Evolutionary conservation across 495 filamentous ascomycete species (phyloP).

Genomic region (Penicillium dipodomyicola): DNA sequence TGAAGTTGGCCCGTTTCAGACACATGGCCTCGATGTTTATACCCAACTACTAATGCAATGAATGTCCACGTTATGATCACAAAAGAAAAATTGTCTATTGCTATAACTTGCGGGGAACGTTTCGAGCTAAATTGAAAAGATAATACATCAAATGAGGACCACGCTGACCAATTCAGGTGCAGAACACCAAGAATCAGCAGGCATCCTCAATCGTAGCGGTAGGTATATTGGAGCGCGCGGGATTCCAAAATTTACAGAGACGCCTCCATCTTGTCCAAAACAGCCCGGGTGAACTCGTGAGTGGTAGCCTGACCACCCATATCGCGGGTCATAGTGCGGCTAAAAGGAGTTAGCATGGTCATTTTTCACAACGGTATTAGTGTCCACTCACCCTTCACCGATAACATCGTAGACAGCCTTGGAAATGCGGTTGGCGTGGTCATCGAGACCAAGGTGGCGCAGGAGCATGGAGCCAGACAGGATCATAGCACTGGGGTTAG

Average conservation of each 20-base stretch:
- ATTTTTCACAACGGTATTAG: constrained; percentile 28
- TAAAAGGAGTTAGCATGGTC: constrained; percentile 38
- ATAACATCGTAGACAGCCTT: constrained; percentile 97
- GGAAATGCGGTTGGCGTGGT: constrained; percentile 96
- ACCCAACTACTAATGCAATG: constrained; percentile 13
- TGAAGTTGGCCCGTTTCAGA: background rate
- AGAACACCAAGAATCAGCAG: constrained; percentile 9
- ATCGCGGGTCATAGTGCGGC: constrained; percentile 81
- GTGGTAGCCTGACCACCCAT: constrained; percentile 91
- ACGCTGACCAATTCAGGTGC: constrained; percentile 16
- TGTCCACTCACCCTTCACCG: constrained; percentile 72
- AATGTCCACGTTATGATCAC: constrained; percentile 12
- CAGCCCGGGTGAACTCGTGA: constrained; percentile 90
- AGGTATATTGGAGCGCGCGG: constrained; percentile 15
- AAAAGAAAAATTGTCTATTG: constrained; percentile 29
- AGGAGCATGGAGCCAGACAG: constrained; percentile 95
- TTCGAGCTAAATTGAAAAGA: constrained; percentile 32
- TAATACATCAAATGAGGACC: constrained; percentile 36
- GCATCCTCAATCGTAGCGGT: constrained; percentile 27
- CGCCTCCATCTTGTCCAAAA: constrained; percentile 89
- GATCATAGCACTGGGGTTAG: constrained; percentile 94
- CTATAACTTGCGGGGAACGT: constrained; percentile 29
- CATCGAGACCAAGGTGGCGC: constrained; percentile 91
- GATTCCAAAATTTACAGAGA: constrained; percentile 38
- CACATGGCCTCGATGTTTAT: constrained; percentile 8